Conservation (phyloP, 2,329 filamentous ascomycete genomes). For the Plenodomus lindquistii region DNA sequence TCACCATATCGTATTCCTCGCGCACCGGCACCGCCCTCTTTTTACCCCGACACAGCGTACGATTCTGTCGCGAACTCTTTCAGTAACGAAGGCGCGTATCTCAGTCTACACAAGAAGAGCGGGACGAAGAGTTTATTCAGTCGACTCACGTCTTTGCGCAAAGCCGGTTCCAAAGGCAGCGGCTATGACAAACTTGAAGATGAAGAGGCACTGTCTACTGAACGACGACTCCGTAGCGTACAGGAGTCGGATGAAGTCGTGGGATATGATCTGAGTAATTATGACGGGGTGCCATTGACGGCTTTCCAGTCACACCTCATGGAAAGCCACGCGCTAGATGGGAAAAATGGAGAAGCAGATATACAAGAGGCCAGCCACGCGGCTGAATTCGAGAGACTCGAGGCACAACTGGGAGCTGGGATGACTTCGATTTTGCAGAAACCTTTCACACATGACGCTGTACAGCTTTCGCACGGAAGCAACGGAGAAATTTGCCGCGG, state of each 20-base stretch:
- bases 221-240: slow-evolving; percentile 22
- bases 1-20: slow-evolving; percentile 33
- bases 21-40: slow-evolving; percentile 38
- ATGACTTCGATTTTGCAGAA: slow-evolving; percentile 42
- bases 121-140: slow-evolving; percentile 37
- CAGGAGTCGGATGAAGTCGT: slow-evolving; percentile 38
- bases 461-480: slow-evolving; percentile 10
- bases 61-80: slow-evolving; percentile 26
- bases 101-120: slow-evolving; percentile 19
- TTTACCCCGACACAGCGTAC: slow-evolving; percentile 37
- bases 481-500: background rate
- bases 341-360: slow-evolving; percentile 22
- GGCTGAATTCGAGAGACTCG: slow-evolving; percentile 42
- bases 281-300: slow-evolving; percentile 34
- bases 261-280: slow-evolving; percentile 33
- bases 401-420: slow-evolving; percentile 41
- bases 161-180: slow-evolving; percentile 17
- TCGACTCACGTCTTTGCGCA: slow-evolving; percentile 35
- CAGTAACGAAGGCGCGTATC: slow-evolving; percentile 16
- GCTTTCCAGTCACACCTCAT: slow-evolving; percentile 21
- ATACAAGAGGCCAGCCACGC: slow-evolving; percentile 37
- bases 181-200: slow-evolving; percentile 40
- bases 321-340: slow-evolving; percentile 11
- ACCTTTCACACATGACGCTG: slow-evolving; percentile 33
- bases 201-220: slow-evolving; percentile 26